Evolutionary conservation across 176 grass and related monocot genomes (phyloP).

Genomic region (Eragrostis nindensis): DNA sequence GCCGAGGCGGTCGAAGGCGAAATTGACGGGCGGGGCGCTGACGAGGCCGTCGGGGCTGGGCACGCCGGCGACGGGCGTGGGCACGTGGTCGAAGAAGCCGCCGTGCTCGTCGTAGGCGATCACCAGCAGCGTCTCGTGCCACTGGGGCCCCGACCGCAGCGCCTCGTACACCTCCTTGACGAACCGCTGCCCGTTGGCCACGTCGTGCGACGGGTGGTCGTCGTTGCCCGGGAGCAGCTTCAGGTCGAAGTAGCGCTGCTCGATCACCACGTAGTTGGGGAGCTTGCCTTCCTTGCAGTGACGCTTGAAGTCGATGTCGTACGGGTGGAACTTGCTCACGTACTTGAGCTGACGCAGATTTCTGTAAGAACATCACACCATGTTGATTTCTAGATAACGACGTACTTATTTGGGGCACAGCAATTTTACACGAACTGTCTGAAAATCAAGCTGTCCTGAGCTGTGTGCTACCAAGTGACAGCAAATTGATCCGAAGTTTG

Average conservation of each 20-base stretch:
- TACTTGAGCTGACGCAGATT: slow-evolving; percentile 79
- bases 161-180: slow-evolving; percentile 82
- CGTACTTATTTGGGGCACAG: no score
- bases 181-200: slow-evolving; percentile 61
- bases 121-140: slow-evolving; percentile 59
- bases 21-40: slow-evolving; percentile 35
- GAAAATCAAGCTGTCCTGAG: no score
- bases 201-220: slow-evolving; percentile 82
- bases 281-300: slow-evolving; percentile 68
- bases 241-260: slow-evolving; percentile 75
- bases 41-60: slow-evolving; percentile 64
- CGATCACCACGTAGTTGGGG: slow-evolving; percentile 82
- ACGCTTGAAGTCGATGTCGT: slow-evolving; percentile 53
- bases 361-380: background rate
- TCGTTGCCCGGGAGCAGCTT: slow-evolving; percentile 63
- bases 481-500: no score
- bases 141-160: slow-evolving; percentile 65
- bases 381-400: no score
- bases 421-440: no score
- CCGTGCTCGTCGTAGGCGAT: slow-evolving; percentile 84
- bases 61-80: slow-evolving; percentile 59
- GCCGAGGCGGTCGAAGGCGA: slow-evolving; percentile 72
- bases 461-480: no score
- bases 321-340: slow-evolving; percentile 50
- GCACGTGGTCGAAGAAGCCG: slow-evolving; percentile 80